phyloP scores from a whole-genome alignment of 2,329 filamentous ascomycete genomes.

The Malbranchea zuffiana region DNA sequence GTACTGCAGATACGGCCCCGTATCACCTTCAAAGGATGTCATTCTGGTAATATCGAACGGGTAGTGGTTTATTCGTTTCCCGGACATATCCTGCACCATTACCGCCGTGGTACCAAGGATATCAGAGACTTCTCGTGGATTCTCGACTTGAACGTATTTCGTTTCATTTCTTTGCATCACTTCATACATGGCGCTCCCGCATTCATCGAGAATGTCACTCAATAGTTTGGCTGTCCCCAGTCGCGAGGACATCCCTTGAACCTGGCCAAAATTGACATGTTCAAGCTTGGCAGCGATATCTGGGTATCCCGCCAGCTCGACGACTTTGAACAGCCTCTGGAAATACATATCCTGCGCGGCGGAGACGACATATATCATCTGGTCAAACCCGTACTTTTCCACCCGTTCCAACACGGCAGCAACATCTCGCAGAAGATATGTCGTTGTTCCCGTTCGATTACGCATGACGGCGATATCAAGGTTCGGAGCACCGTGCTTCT shows the following conservation, averaged over 20 bases:
- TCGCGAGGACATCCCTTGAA: constrained; percentile 59
- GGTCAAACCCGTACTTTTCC: constrained; percentile 54
- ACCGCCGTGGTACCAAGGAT: constrained; percentile 73
- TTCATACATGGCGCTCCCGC: constrained; percentile 79
- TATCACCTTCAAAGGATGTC: constrained; percentile 76
- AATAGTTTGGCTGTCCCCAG: constrained; percentile 58
- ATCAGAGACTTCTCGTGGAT: constrained; percentile 66
- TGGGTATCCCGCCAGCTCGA: constrained; percentile 58
- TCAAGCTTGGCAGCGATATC: constrained; percentile 58
- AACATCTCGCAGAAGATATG: constrained; percentile 70
- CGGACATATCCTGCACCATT: constrained; percentile 88
- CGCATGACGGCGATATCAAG: constrained; percentile 61
- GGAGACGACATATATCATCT: constrained; percentile 71
- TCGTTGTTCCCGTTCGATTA: constrained; percentile 62
- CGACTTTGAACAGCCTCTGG: constrained; percentile 64
- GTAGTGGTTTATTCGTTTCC: constrained; percentile 60
- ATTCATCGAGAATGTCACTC: constrained; percentile 57
- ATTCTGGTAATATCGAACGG: constrained; percentile 70
- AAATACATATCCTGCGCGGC: constrained; percentile 62
- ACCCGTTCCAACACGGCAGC: constrained; percentile 59
- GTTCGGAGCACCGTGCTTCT: constrained; percentile 55
- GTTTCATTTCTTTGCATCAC: constrained; percentile 72
- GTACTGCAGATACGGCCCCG: constrained; percentile 75
- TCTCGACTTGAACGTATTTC: constrained; percentile 71
- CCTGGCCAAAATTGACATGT: constrained; percentile 66